Evolutionary conservation across 768 basidiomycete species (phyloP), one percentile per base, ranked within the genome.

Genomic region (Trametes sanguinea): DNA sequence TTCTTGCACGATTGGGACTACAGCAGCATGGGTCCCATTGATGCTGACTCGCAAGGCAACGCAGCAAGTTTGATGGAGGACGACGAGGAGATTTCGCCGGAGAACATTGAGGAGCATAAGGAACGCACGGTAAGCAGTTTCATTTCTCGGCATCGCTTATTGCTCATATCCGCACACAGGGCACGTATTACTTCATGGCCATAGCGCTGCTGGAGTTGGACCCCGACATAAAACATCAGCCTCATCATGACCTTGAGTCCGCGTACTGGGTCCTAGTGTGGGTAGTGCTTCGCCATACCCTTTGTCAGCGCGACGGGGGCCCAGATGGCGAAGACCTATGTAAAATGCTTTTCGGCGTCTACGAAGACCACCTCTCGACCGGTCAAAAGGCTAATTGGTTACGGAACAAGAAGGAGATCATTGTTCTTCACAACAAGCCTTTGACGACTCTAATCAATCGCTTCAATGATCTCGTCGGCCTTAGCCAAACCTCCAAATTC

Each of bases 1-100:
- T 63, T 66, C 62, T 30, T 63, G 16, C 53, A 53, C 35, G 65
- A 66, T 37, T 63, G 61, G 9, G 65, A 66, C 52, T 61, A 61
- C 22, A 63, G 62, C 33, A 44, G 13, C 13, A 48, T 63, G 11
- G 29, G n/a, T n/a, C n/a, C 22, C 17, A 27, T 7, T n/a, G 46
- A 47, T 47, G 6, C 46, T 47, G 46, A n/a, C 6, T 47, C 17
- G 37, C 37, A 13, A 39, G 37, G 13, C 13, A 13, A 47, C 22
- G 22, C 4, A 11, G 11, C 46, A 7, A n/a, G 17, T 22, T 10
- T 11, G 10, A 27, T 47, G 22, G n/a, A n/a, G 6, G 27, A 10
- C 17, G 46, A 27, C 4, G 46, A 7, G 6, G 40, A 44, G 2
- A n/a, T n/a, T n/a, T n/a, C n/a, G n/a, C n/a, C n/a, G n/a, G n/a